Percentiles rank a stretch among this genome's conserved stretches.
These are phyloP conservation scores for Aspergillus ustus DNA, from an alignment of 2,329 filamentous ascomycete species.

Conservation along the genomic window DNA sequence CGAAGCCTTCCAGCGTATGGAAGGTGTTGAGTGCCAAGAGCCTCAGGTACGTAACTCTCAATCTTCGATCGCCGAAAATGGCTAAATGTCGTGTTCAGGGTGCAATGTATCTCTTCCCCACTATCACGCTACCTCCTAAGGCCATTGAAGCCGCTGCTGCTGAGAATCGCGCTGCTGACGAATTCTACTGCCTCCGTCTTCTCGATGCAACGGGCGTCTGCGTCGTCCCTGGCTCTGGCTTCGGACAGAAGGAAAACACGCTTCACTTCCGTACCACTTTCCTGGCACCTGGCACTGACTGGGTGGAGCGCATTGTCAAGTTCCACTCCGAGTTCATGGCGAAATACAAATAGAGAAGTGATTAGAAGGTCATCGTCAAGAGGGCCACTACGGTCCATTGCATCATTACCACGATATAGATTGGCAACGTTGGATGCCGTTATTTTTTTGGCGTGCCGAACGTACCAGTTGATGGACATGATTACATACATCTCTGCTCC, in stretches of 20 bases:
- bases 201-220: slow-evolving; percentile 95
- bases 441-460: background rate
- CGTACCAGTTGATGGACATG: slow-evolving; percentile 7
- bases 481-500: slow-evolving; percentile 7
- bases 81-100: slow-evolving; percentile 59
- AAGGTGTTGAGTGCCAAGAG: slow-evolving; percentile 86
- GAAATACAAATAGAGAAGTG: slow-evolving; percentile 60
- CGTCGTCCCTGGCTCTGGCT: slow-evolving; percentile 88
- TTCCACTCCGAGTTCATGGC: slow-evolving; percentile 93
- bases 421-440: background rate
- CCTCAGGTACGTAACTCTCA: slow-evolving; percentile 62
- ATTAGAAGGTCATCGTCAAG: background rate
- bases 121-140: slow-evolving; percentile 77
- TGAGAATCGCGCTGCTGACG: slow-evolving; percentile 77
- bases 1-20: slow-evolving; percentile 90
- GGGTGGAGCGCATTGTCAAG: slow-evolving; percentile 82
- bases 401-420: slow-evolving; percentile 9
- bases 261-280: slow-evolving; percentile 97
- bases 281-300: slow-evolving; percentile 92
- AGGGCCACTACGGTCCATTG: background rate
- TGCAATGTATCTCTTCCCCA: slow-evolving; percentile 98
- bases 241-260: slow-evolving; percentile 89
- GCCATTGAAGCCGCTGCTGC: slow-evolving; percentile 75
- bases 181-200: slow-evolving; percentile 90
- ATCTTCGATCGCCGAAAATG: background rate